A percentile compares a stretch with the other conserved stretches of the same genome.
phyloP scores from a whole-genome alignment of 2,329 filamentous ascomycete genomes.

The Knoxdaviesia proteae region DNA sequence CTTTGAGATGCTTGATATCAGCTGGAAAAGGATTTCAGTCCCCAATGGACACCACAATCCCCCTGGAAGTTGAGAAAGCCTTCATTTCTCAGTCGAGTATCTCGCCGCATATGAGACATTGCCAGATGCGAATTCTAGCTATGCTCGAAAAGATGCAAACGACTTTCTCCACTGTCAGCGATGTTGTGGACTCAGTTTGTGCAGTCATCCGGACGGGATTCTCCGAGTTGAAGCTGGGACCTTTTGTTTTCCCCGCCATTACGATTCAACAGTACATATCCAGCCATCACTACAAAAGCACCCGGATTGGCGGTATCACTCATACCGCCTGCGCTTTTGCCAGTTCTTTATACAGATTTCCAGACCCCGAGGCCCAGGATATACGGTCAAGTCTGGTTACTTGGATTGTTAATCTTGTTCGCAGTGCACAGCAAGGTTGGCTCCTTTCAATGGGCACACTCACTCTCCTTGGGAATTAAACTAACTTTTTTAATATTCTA shows the following conservation, averaged over 20 bases:
- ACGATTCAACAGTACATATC: constrained; percentile 47
- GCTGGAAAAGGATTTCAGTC: constrained; percentile 55
- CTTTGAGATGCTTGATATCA: constrained; percentile 45
- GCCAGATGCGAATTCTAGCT: constrained; percentile 25
- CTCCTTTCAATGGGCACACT: too few relatives aligned
- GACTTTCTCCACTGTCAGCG: constrained; percentile 36
- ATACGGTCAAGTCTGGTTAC: constrained; percentile 32
- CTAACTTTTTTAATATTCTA: constrained; percentile 12
- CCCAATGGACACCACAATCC: constrained; percentile 43
- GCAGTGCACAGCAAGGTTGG: constrained; percentile 9
- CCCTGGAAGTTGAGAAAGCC: constrained; percentile 34
- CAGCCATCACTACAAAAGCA: constrained; percentile 35
- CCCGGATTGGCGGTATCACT: constrained; percentile 47
- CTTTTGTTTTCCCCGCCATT: constrained; percentile 52
- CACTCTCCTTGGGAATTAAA: too few relatives aligned
- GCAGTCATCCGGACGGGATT: constrained; percentile 54
- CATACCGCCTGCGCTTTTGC: constrained; percentile 52
- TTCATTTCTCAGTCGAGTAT: constrained; percentile 3
- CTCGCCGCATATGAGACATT: constrained; percentile 7
- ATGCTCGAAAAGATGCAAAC: constrained; percentile 25
- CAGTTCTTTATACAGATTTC: constrained; percentile 30
- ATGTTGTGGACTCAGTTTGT: constrained; percentile 53
- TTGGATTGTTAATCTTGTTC: constrained; percentile 42
- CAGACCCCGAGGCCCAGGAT: constrained; percentile 19
- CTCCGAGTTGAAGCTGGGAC: constrained; percentile 50